A percentile compares a stretch with the other conserved stretches of the same genome.
Evolutionary conservation across 345 rosid species (phyloP).

Genomic region (Citropsis articulata): DNA sequence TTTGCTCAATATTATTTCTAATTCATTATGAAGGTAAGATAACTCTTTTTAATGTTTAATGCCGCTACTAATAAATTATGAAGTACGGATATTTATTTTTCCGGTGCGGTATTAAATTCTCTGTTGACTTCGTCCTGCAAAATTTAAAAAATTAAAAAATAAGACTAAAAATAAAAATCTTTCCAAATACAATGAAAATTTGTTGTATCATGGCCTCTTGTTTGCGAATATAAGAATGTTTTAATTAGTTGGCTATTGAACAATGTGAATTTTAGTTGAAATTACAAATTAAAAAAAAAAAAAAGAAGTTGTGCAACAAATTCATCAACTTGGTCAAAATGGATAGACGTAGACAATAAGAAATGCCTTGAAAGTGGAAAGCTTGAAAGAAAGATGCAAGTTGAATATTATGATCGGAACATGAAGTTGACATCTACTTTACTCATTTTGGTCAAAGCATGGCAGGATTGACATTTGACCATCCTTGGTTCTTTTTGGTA

Average conservation of each 20-base stretch:
- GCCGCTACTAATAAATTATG: background rate
- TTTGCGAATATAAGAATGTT: background rate
- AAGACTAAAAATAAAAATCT: background rate
- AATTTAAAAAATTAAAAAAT: too few relatives aligned
- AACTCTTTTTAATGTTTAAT: background rate
- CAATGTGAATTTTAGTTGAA: background rate
- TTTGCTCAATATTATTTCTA: background rate
- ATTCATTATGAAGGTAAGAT: background rate
- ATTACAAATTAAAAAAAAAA: background rate
- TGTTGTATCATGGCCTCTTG: background rate
- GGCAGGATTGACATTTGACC: too few relatives aligned
- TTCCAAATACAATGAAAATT: background rate
- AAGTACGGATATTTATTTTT: background rate
- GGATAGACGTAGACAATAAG: background rate
- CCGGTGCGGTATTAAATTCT: background rate
- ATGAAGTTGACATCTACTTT: background rate
- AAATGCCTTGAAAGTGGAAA: constrained; percentile 3
- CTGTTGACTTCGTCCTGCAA: background rate
- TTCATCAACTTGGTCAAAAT: background rate
- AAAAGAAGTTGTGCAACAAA: background rate
- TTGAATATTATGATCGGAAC: background rate
- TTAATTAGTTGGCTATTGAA: background rate
- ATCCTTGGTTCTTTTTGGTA: background rate
- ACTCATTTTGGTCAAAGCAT: background rate
- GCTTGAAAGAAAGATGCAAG: background rate